Conservation (phyloP, 2,329 filamentous ascomycete genomes). For the Leptographium procerum region DNA sequence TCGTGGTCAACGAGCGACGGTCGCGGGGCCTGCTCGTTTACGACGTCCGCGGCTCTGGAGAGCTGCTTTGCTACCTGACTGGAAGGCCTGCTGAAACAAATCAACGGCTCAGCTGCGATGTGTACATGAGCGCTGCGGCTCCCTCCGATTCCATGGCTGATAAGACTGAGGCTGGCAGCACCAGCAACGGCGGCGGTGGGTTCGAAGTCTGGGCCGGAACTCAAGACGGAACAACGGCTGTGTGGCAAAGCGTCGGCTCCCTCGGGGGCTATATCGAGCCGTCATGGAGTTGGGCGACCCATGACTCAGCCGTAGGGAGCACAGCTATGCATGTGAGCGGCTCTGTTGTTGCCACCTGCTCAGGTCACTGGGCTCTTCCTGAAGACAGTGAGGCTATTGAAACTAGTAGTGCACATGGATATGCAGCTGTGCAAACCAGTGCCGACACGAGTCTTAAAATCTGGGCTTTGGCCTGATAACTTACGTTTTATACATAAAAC, state of each 20-base stretch:
- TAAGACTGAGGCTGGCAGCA: neutral
- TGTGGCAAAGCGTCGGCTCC: conserved; percentile 47
- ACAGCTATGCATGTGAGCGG: conserved; percentile 41
- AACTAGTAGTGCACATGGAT: neutral
- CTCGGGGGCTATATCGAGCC: conserved; percentile 30
- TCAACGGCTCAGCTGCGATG: conserved; percentile 44
- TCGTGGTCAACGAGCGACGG: conserved; percentile 50
- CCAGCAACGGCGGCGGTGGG: conserved; percentile 17
- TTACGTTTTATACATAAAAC: neutral
- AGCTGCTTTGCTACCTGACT: conserved; percentile 41
- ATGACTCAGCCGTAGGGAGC: conserved; percentile 36
- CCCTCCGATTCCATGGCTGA: neutral
- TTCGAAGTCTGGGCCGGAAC: conserved; percentile 55
- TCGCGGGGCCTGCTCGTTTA: conserved; percentile 46
- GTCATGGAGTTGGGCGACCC: conserved; percentile 39
- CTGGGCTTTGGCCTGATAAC: conserved; percentile 6
- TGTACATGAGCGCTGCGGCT: conserved; percentile 27
- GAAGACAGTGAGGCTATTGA: neutral
- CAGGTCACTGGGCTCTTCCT: conserved; percentile 36
- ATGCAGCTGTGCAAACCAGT: neutral
- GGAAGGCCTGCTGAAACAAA: conserved; percentile 40
- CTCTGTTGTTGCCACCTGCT: conserved; percentile 44
- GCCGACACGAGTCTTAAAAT: conserved; percentile 8
- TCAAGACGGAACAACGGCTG: conserved; percentile 38
- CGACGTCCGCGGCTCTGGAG: conserved; percentile 48